These are phyloP conservation scores for Leonotis leonurus DNA, from an alignment of 257 asterid genomes.

Conservation along the genomic window DNA sequence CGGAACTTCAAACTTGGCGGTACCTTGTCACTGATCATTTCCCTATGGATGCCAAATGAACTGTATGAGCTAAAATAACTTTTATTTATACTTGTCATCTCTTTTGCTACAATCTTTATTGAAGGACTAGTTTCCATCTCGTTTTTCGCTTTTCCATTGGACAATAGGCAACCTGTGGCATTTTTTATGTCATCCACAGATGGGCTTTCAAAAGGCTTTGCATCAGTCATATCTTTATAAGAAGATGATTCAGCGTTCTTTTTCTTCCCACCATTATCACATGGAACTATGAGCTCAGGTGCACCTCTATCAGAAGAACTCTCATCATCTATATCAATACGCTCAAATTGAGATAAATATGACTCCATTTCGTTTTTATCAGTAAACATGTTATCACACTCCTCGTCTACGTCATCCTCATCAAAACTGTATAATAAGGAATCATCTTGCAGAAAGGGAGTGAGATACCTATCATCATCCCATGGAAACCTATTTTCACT, in stretches of 20 bases:
- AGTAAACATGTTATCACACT: constrained; percentile 27
- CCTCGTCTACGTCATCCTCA: constrained; percentile 59
- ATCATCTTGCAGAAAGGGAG: constrained; percentile 74
- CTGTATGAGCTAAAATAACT: constrained; percentile 76
- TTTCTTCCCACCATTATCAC: constrained; percentile 33
- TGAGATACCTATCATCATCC: constrained; percentile 68
- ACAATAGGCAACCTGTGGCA: constrained; percentile 12
- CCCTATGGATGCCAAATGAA: constrained; percentile 91
- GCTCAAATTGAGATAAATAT: constrained; percentile 42
- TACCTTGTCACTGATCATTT: constrained; percentile 99
- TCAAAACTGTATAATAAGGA: constrained; percentile 66
- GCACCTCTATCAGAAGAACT: constrained; percentile 20
- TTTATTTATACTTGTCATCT: constrained; percentile 45
- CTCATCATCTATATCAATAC: constrained; percentile 34
- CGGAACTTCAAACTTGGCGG: not conserved
- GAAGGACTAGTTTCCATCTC: constrained; percentile 18
- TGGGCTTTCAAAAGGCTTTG: constrained; percentile 13
- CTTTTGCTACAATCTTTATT: constrained; percentile 28
- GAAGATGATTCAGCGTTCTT: constrained; percentile 17
- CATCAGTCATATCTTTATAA: constrained; percentile 22
- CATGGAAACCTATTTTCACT: constrained; percentile 44
- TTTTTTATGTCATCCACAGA: constrained; percentile 13
- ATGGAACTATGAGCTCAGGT: constrained; percentile 19
- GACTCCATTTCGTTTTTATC: constrained; percentile 40
- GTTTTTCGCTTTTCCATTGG: constrained; percentile 14